Evolutionary conservation across 345 rosid species (phyloP).

Genomic region (Gossypioides kirkii): DNA sequence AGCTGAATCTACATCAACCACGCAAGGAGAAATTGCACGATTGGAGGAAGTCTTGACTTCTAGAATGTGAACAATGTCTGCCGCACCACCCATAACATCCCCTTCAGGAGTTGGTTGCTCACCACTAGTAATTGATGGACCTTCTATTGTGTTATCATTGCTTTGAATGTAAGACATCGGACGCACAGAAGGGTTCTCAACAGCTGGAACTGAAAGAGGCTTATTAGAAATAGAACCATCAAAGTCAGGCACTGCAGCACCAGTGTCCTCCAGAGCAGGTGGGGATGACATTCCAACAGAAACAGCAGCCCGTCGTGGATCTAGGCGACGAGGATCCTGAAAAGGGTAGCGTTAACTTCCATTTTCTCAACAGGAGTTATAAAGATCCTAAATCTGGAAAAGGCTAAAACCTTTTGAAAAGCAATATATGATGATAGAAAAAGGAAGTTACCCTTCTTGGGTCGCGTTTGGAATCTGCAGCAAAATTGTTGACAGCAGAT

Average conservation of each 20-base stretch:
- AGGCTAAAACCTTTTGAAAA: background rate
- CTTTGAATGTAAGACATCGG: constrained; percentile 26
- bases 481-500: constrained; percentile 29
- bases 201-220: constrained; percentile 36
- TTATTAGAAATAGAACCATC: constrained; percentile 48
- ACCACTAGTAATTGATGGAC: constrained; percentile 29
- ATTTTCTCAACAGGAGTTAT: constrained; percentile 8
- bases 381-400: background rate
- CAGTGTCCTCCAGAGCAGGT: constrained; percentile 43
- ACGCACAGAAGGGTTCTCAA: constrained; percentile 36
- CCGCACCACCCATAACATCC: constrained; percentile 34
- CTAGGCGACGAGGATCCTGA: constrained; percentile 98
- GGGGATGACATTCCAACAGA: constrained; percentile 39
- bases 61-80: constrained; percentile 35
- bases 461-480: constrained; percentile 78
- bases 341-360: constrained; percentile 27
- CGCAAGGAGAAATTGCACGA: constrained; percentile 39
- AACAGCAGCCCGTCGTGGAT: constrained; percentile 67
- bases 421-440: constrained; percentile 14
- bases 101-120: constrained; percentile 46
- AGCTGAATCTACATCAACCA: constrained; percentile 42
- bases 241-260: constrained; percentile 36
- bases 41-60: constrained; percentile 49
- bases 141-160: constrained; percentile 44
- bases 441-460: constrained; percentile 75